Base-by-base conservation (phyloP, 2,329 filamentous ascomycete genomes). In the Neoscytalidium dimidiatum region DNA sequence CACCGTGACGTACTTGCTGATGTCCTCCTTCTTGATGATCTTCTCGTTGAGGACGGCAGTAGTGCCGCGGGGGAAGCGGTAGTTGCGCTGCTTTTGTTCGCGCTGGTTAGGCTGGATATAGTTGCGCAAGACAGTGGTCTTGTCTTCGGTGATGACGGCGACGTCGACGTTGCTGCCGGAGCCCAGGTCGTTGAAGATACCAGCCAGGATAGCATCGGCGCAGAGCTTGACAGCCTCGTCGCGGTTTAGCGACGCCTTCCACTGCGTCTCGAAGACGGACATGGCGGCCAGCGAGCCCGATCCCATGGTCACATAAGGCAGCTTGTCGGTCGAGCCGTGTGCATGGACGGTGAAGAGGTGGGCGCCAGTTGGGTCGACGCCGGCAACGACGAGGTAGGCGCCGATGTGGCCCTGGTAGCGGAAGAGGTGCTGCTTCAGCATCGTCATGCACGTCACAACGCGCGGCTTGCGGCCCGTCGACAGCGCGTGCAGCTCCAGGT, bases 381-480 rank as follows among this genome's bases (percentile, higher is more conserved):
- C 95, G 41, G 95, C 95, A 66, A 99, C 92, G 70, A 99, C 95
- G 66, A 99, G 90, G 81, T 99, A 99, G 69, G 95, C 95, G 72
- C 96, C 95, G 72, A 99, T 97, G 83, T 99, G 87, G 71, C 95
- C 95, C 80, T 99, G 95, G 85, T 99, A 92, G 73, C 92, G 90
- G 90, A 99, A 99, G 68, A 99, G 91, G 80, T 99, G 95, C 83
- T 99, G 95, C 86, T 99, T 99, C 70, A 99, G 90, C 85, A 99
- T 90, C 60, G 95, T 99, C 95, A 99, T 99, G 85, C 94, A 96
- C 68, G 95, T 99, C 71, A 97, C 94, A 72, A 99, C 96, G 77
- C 95, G 93, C 67, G 95, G 94, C 81, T 95, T 93, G 79, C 95
- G 94, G 79, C 94, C 94, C 31, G 95, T 98, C 64, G 93, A 97